A percentile compares a stretch with the other conserved stretches of the same genome.
Evolutionary conservation across 345 rosid species (phyloP).

Genomic region (Corchorus olitorius): DNA sequence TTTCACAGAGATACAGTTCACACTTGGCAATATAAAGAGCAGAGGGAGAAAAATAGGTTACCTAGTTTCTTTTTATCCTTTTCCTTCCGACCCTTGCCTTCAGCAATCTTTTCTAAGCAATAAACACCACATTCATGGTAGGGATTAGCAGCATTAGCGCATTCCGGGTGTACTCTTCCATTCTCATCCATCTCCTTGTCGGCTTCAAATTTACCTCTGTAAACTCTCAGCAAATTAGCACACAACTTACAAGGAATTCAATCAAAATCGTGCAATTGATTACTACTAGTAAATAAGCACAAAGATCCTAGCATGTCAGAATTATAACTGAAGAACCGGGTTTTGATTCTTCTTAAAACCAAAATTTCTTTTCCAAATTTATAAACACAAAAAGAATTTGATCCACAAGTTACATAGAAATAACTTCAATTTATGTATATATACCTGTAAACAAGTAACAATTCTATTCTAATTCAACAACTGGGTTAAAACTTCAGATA

Average conservation of each 20-base stretch:
- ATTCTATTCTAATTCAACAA: background rate
- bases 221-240: constrained; percentile 5
- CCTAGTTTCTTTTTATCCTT: constrained; percentile 20
- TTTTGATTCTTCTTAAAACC: background rate
- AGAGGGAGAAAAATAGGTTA: background rate
- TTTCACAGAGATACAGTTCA: background rate
- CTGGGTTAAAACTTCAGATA: background rate
- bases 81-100: constrained; percentile 8
- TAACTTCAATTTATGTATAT: background rate
- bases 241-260: background rate
- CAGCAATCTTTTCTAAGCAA: constrained; percentile 48
- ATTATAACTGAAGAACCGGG: background rate
- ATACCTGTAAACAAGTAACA: background rate
- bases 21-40: background rate
- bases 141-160: constrained; percentile 62
- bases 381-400: background rate
- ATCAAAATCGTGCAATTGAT: background rate
- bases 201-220: constrained; percentile 5
- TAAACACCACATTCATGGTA: constrained; percentile 61
- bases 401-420: background rate
- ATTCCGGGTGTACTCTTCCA: constrained; percentile 45
- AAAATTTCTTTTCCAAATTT: background rate
- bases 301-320: constrained; percentile 12
- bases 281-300: background rate
- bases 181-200: constrained; percentile 15